Percentiles rank a stretch among this genome's conserved stretches.
Conservation (phyloP, 1,284 basidiomycete genomes). For the Leccinum subspadiceum region DNA sequence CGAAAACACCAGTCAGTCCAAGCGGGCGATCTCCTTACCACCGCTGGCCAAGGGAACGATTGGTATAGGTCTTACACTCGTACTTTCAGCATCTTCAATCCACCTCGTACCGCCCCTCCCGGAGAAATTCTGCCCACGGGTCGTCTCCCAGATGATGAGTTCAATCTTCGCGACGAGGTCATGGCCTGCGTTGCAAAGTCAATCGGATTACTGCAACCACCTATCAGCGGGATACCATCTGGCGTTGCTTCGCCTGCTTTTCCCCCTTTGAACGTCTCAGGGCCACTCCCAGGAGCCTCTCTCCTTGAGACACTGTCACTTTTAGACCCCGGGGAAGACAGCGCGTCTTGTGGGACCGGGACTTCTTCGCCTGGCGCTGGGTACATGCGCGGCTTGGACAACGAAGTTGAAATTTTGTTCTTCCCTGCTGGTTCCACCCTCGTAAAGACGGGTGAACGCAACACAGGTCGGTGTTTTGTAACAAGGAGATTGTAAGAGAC, state of each 20-base stretch:
- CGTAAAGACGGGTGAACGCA: conserved; percentile 87
- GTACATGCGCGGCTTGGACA: conserved; percentile 80
- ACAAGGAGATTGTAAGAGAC: background rate
- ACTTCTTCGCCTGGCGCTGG: conserved; percentile 57
- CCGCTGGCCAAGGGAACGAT: conserved; percentile 47
- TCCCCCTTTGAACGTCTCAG: conserved; percentile 50
- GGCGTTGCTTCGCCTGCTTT: conserved; percentile 65
- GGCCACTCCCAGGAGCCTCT: conserved; percentile 48
- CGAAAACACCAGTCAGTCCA: conserved; percentile 52
- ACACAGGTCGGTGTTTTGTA: conserved; percentile 57
- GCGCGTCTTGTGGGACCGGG: conserved; percentile 61
- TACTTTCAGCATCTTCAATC: conserved; percentile 49
- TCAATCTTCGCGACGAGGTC: conserved; percentile 91
- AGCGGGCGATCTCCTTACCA: conserved; percentile 65
- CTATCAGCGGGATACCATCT: conserved; percentile 63
- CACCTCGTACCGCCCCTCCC: conserved; percentile 41
- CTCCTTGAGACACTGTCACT: conserved; percentile 86
- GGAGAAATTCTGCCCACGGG: conserved; percentile 34
- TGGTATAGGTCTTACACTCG: conserved; percentile 47
- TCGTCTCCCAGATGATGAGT: conserved; percentile 51
- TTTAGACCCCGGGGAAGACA: conserved; percentile 71
- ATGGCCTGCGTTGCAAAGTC: conserved; percentile 98
- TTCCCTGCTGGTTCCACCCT: conserved; percentile 86
- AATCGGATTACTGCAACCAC: conserved; percentile 90
- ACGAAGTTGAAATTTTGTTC: conserved; percentile 94